These are phyloP conservation scores for Phallus indusiatus DNA, from an alignment of 768 basidiomycete genomes.

Conservation along the genomic window DNA sequence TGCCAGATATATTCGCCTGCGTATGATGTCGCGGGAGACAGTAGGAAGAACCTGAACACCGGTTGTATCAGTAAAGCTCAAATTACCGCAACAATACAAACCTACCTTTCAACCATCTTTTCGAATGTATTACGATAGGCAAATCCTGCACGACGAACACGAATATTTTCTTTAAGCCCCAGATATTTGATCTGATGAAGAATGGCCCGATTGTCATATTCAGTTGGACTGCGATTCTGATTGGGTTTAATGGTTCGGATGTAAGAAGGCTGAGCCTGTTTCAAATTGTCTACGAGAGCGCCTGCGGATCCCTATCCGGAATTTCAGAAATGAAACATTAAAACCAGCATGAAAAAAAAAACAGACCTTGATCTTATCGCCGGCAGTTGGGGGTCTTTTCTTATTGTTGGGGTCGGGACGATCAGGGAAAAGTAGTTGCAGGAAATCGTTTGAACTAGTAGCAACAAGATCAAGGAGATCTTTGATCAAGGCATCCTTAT, in stretches of 20 bases:
- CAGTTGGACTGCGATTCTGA: slow-evolving; percentile 83
- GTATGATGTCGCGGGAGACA: slow-evolving; percentile 93
- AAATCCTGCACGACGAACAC: slow-evolving; percentile 94
- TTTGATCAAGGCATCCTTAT: slow-evolving; percentile 95
- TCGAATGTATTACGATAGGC: slow-evolving; percentile 98
- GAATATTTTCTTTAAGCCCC: slow-evolving; percentile 95
- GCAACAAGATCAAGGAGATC: slow-evolving; percentile 88
- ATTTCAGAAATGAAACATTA: background rate
- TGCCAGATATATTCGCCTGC: slow-evolving; percentile 98
- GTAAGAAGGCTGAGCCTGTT: slow-evolving; percentile 95
- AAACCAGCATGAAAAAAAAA: too few species aligned
- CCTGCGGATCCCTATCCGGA: slow-evolving; percentile 69
- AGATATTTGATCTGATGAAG: slow-evolving; percentile 99
- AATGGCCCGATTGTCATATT: slow-evolving; percentile 92
- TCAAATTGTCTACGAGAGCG: slow-evolving; percentile 93
- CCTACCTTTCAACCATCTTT: slow-evolving; percentile 88
- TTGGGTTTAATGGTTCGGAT: slow-evolving; percentile 99
- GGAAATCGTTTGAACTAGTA: slow-evolving; percentile 70
- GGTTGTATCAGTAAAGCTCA: background rate
- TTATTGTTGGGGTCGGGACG: slow-evolving; percentile 94
- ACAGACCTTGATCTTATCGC: slow-evolving; percentile 90
- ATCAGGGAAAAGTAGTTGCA: slow-evolving; percentile 86
- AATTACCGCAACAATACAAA: background rate
- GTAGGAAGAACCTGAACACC: slow-evolving; percentile 62
- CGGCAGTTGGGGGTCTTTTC: slow-evolving; percentile 95